Conservation (phyloP, 1,284 basidiomycete genomes). For the Rugiboletus extremiorientalis region DNA sequence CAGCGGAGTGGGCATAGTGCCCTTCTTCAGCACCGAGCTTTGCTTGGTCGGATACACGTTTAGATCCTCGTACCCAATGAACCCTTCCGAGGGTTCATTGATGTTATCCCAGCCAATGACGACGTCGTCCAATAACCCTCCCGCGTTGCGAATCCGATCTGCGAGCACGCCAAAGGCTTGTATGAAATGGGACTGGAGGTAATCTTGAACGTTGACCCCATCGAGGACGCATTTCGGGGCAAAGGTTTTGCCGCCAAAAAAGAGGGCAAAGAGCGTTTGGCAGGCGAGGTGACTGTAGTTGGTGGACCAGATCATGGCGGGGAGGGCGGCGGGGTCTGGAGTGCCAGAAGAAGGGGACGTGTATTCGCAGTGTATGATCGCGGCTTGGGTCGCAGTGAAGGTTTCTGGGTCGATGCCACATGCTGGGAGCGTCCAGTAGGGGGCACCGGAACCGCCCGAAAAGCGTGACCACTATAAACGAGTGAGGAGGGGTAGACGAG, state of each 20-base stretch:
- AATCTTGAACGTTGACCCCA: slow-evolving; percentile 93
- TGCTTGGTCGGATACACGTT: slow-evolving; percentile 63
- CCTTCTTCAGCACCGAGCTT: slow-evolving; percentile 77
- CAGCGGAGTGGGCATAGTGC: slow-evolving; percentile 82
- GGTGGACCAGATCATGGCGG: slow-evolving; percentile 96
- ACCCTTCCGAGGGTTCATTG: slow-evolving; percentile 92
- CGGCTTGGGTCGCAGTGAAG: slow-evolving; percentile 83
- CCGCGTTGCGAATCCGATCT: slow-evolving; percentile 65
- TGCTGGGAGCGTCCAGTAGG: slow-evolving; percentile 91
- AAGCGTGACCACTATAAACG: slow-evolving; percentile 88
- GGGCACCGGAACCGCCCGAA: slow-evolving; percentile 94
- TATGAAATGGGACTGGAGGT: slow-evolving; percentile 85
- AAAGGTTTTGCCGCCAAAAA: slow-evolving; percentile 89
- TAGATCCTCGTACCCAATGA: slow-evolving; percentile 80
- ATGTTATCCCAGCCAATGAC: slow-evolving; percentile 96
- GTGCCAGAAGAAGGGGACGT: slow-evolving; percentile 48
- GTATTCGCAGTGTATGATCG: slow-evolving; percentile 90
- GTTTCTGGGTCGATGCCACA: slow-evolving; percentile 89
- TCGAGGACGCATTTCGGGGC: slow-evolving; percentile 93
- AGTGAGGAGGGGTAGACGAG: not conserved
- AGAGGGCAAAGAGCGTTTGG: slow-evolving; percentile 92
- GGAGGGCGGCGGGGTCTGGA: slow-evolving; percentile 73
- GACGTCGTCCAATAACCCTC: slow-evolving; percentile 80
- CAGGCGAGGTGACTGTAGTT: slow-evolving; percentile 90
- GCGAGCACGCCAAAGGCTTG: slow-evolving; percentile 77